Percentiles rank a stretch among this genome's conserved stretches.
These are phyloP conservation scores for Rubroboletus pulcherrimus DNA, from an alignment of 768 basidiomycete genomes.

Conservation along the genomic window DNA sequence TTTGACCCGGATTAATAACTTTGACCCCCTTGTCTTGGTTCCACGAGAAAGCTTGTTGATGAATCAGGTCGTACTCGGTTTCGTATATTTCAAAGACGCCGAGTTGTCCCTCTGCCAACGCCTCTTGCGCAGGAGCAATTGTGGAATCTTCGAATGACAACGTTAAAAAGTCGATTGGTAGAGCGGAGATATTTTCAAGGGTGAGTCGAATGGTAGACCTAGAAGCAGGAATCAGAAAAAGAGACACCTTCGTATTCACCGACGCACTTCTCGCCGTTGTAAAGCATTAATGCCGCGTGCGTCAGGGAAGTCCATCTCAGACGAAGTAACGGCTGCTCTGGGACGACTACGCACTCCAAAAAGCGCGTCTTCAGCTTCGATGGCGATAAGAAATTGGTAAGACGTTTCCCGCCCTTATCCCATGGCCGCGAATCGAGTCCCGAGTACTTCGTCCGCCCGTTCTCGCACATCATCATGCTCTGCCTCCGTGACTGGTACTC, in stretches of 20 bases:
- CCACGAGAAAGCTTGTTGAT: slow-evolving; percentile 83
- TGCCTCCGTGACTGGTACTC: slow-evolving; percentile 52
- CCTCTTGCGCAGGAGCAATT: slow-evolving; percentile 67
- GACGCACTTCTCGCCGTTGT: slow-evolving; percentile 86
- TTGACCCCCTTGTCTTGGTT: slow-evolving; percentile 39
- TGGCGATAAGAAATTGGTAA: slow-evolving; percentile 24
- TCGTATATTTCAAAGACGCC: slow-evolving; percentile 87
- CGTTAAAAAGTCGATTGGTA: slow-evolving; percentile 82
- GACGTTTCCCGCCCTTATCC: slow-evolving; percentile 47
- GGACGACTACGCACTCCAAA: slow-evolving; percentile 78
- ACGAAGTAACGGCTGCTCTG: slow-evolving; percentile 82
- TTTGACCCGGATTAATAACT: slow-evolving; percentile 65
- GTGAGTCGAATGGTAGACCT: slow-evolving; percentile 85
- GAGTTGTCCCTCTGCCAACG: slow-evolving; percentile 75
- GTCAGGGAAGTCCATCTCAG: slow-evolving; percentile 87
- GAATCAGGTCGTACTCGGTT: slow-evolving; percentile 76
- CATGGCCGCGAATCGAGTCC: slow-evolving; percentile 72
- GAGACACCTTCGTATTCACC: background rate
- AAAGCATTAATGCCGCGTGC: slow-evolving; percentile 92
- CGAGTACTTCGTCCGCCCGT: slow-evolving; percentile 64
- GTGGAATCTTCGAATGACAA: slow-evolving; percentile 91
- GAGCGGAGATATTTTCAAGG: slow-evolving; percentile 81
- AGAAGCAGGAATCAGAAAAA: slow-evolving; percentile 4
- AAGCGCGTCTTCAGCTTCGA: slow-evolving; percentile 42
- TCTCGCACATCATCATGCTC: slow-evolving; percentile 61